Evolutionary conservation across 176 grass and related monocot species (phyloP).

Genomic region (Aegilops speltoides): DNA sequence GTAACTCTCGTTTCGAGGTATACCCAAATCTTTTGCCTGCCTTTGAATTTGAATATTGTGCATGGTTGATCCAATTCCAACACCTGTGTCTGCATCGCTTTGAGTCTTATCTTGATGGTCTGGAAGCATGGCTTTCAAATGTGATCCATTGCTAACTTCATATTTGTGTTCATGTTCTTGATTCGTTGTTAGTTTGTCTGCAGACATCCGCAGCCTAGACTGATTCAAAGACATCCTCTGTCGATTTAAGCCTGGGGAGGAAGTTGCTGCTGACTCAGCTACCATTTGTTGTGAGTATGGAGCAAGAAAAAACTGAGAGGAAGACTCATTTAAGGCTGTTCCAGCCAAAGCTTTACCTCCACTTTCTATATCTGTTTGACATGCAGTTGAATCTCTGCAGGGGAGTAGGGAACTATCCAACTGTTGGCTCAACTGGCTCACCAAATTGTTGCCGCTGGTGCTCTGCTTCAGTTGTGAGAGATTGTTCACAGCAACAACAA

Average conservation of each 20-base stretch:
- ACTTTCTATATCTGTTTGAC: slow-evolving; percentile 32
- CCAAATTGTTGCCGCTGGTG: slow-evolving; percentile 67
- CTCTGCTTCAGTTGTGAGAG: slow-evolving; percentile 50
- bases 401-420: slow-evolving; percentile 38
- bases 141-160: slow-evolving; percentile 31
- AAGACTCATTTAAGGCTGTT: slow-evolving; percentile 9
- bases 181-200: slow-evolving; percentile 33
- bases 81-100: slow-evolving; percentile 19
- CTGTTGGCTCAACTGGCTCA: slow-evolving; percentile 42
- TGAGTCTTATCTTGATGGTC: slow-evolving; percentile 37
- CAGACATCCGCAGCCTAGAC: slow-evolving; percentile 32
- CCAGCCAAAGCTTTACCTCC: slow-evolving; percentile 24
- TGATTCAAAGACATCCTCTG: slow-evolving; percentile 36
- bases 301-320: slow-evolving; percentile 52
- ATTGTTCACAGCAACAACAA: slow-evolving; percentile 91
- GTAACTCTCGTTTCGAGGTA: slow-evolving; percentile 41
- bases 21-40: slow-evolving; percentile 36
- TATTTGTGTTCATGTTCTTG: slow-evolving; percentile 35
- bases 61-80: neutral
- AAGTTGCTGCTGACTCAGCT: slow-evolving; percentile 37
- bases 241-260: slow-evolving; percentile 37
- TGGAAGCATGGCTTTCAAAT: slow-evolving; percentile 15
- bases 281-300: slow-evolving; percentile 19
- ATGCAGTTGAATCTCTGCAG: slow-evolving; percentile 35
- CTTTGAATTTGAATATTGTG: slow-evolving; percentile 35